Evolutionary conservation across 2,329 filamentous ascomycete species (phyloP).

Genomic region (Aureobasidium sp.): DNA sequence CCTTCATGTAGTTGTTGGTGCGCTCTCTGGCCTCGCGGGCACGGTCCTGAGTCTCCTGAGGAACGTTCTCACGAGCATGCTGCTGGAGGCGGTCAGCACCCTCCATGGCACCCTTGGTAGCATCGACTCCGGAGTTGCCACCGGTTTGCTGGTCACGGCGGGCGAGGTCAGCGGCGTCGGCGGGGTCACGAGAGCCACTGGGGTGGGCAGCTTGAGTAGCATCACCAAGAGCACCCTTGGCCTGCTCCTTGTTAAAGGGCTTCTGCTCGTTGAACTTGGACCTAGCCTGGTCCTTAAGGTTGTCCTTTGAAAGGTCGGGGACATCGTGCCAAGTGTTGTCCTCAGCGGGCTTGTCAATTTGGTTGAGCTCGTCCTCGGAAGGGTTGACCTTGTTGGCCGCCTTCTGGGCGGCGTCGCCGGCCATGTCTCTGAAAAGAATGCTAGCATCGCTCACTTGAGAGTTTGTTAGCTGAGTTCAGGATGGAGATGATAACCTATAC

Average conservation of each 20-base stretch:
- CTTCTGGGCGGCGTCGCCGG: slow-evolving; percentile 77
- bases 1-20: slow-evolving; percentile 66
- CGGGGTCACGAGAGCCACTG: slow-evolving; percentile 45
- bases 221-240: slow-evolving; percentile 51
- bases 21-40: slow-evolving; percentile 38
- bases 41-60: slow-evolving; percentile 50
- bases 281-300: slow-evolving; percentile 60
- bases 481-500: slow-evolving; percentile 29
- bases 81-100: slow-evolving; percentile 45
- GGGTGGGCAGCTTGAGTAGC: slow-evolving; percentile 52
- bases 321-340: slow-evolving; percentile 93
- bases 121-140: slow-evolving; percentile 43
- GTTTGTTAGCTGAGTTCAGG: slow-evolving; percentile 17
- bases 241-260: slow-evolving; percentile 50
- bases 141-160: slow-evolving; percentile 44
- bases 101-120: slow-evolving; percentile 40
- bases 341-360: slow-evolving; percentile 75
- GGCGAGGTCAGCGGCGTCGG: slow-evolving; percentile 45
- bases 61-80: slow-evolving; percentile 50
- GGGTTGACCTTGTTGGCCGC: slow-evolving; percentile 70
- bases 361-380: slow-evolving; percentile 62
- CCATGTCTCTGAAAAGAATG: slow-evolving; percentile 79
- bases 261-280: slow-evolving; percentile 49
- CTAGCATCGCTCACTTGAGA: slow-evolving; percentile 63
- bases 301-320: slow-evolving; percentile 64